Evolutionary conservation across 495 filamentous ascomycete genomes (phyloP).

Genomic region (Bathelium albidoporum): DNA sequence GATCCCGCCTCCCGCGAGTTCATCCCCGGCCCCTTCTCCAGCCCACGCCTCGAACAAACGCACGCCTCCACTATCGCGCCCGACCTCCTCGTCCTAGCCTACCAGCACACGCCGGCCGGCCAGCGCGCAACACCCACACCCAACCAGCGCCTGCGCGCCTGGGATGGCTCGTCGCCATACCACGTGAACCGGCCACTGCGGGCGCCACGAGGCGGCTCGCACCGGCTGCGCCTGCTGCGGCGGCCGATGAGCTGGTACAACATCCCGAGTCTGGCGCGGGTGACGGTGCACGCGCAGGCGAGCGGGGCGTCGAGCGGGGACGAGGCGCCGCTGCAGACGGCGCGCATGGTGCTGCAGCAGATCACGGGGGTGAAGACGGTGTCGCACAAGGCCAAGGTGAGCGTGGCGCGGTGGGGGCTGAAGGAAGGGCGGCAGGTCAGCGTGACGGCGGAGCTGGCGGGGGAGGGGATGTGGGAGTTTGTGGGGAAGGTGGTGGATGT

Average conservation of each 20-base stretch:
- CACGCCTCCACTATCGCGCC: conserved; percentile 74
- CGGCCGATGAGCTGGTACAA: conserved; percentile 74
- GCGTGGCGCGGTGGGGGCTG: conserved; percentile 55
- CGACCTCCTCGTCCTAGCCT: conserved; percentile 84
- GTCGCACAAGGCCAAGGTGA: conserved; percentile 56
- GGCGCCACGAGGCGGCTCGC: conserved; percentile 60
- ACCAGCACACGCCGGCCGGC: conserved; percentile 70
- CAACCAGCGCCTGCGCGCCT: conserved; percentile 67
- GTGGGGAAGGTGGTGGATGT: conserved; percentile 74
- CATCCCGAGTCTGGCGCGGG: conserved; percentile 67
- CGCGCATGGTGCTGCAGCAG: conserved; percentile 70
- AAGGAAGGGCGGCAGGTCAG: conserved; percentile 46
- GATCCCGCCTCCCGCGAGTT: conserved; percentile 80
- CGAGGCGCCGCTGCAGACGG: conserved; percentile 61
- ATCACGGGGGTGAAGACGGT: conserved; percentile 68
- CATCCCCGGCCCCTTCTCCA: conserved; percentile 85
- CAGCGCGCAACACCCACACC: conserved; percentile 50
- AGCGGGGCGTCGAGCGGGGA: conserved; percentile 51
- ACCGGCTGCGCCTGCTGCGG: conserved; percentile 57
- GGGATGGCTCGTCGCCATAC: conserved; percentile 87
- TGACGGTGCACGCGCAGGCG: conserved; percentile 72
- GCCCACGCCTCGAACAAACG: conserved; percentile 81
- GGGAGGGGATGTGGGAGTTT: conserved; percentile 81
- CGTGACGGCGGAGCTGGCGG: conserved; percentile 59
- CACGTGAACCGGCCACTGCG: conserved; percentile 81